Evolutionary conservation across 2,329 filamentous ascomycete species (phyloP).

Genomic region (Fusarium pseudocircinatum): DNA sequence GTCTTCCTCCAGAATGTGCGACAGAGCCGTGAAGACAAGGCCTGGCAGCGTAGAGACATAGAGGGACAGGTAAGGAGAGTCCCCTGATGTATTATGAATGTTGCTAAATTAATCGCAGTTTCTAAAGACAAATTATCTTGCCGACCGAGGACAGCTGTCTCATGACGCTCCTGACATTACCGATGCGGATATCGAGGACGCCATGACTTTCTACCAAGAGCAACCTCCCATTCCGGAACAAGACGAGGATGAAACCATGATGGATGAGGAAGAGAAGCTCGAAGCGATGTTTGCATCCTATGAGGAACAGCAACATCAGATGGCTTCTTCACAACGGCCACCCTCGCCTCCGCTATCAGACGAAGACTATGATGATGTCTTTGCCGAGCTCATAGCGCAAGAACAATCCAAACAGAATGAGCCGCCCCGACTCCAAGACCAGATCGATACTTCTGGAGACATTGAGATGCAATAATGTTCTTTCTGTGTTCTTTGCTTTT

Average conservation of each 20-base stretch:
- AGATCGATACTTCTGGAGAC: slow-evolving; percentile 59
- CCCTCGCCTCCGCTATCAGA: slow-evolving; percentile 56
- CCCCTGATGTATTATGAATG: not conserved
- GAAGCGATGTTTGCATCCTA: slow-evolving; percentile 65
- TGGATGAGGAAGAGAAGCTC: slow-evolving; percentile 67
- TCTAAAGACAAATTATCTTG: slow-evolving; percentile 49
- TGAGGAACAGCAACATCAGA: slow-evolving; percentile 47
- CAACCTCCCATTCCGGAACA: slow-evolving; percentile 20
- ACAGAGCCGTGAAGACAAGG: slow-evolving; percentile 67
- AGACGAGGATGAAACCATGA: slow-evolving; percentile 60
- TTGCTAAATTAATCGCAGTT: slow-evolving; percentile 42
- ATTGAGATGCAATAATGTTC: slow-evolving; percentile 24
- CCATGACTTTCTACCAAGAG: slow-evolving; percentile 50
- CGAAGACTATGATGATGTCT: slow-evolving; percentile 70
- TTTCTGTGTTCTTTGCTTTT: not conserved
- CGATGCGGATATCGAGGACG: slow-evolving; percentile 63
- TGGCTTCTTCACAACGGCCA: slow-evolving; percentile 38
- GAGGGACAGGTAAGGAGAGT: slow-evolving; percentile 60
- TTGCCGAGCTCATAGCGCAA: slow-evolving; percentile 56
- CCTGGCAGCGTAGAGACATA: slow-evolving; percentile 69
- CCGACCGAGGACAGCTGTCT: slow-evolving; percentile 46
- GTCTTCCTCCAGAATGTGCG: slow-evolving; percentile 76
- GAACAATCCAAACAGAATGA: slow-evolving; percentile 36
- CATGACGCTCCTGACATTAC: slow-evolving; percentile 53
- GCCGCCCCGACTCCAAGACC: slow-evolving; percentile 44